Percentiles rank a stretch among this genome's conserved stretches.
Evolutionary conservation across 148 eudicot genomes (phyloP).

Genomic region (Vaccinium vitisidaea): DNA sequence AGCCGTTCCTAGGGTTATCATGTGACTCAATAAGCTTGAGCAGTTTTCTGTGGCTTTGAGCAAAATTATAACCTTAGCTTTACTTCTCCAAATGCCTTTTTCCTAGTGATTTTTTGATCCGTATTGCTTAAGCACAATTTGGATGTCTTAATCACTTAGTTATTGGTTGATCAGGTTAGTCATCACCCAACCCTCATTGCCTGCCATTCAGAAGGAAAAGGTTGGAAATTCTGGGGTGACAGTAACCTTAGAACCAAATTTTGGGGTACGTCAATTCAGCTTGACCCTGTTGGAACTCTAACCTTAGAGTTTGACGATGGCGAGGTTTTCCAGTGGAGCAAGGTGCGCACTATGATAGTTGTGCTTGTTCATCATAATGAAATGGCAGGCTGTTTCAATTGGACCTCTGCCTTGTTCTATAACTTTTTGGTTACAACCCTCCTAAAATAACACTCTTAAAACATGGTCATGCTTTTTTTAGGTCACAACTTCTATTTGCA

Average conservation of each 20-base stretch:
- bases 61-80: not conserved
- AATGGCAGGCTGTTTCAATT: not conserved
- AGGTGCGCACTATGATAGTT: constrained; percentile 40
- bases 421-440: not conserved
- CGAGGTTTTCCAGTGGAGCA: constrained; percentile 92
- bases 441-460: not conserved
- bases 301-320: constrained; percentile 90
- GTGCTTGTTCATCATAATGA: not conserved
- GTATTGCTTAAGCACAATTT: not conserved
- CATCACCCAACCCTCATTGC: constrained; percentile 94
- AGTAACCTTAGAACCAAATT: constrained; percentile 87
- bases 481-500: constrained; percentile 92
- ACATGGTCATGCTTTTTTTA: constrained; percentile 25
- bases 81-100: not conserved
- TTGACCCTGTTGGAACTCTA: constrained; percentile 87
- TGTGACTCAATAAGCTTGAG: not conserved
- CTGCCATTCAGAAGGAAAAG: constrained; percentile 92
- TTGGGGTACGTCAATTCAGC: constrained; percentile 97
- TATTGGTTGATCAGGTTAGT: constrained; percentile 61
- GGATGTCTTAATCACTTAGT: constrained; percentile 10
- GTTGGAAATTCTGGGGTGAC: constrained; percentile 97
- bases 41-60: not conserved
- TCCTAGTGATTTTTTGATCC: constrained; percentile 1
- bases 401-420: not conserved
- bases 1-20: not conserved